Conservation (phyloP, 148 eudicot genomes). For the Oxyria digyna region DNA sequence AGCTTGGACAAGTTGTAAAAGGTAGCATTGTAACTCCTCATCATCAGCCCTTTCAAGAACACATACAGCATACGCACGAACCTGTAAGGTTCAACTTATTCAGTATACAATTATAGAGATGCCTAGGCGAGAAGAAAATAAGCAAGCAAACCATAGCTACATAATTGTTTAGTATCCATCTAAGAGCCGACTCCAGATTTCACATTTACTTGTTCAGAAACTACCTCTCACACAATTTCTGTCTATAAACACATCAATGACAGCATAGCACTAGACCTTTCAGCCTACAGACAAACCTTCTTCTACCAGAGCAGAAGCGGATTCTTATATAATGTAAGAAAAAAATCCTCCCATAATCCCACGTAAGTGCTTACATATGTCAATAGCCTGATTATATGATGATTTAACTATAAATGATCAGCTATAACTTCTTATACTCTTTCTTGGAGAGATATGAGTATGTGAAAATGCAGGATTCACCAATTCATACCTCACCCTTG, state of each 20-base stretch:
- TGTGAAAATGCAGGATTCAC: not conserved
- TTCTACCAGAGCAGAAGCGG: not conserved
- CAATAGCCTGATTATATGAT: not conserved
- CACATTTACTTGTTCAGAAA: not conserved
- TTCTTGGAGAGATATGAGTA: not conserved
- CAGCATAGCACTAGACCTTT: not conserved
- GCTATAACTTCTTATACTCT: not conserved
- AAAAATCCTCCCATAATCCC: not conserved
- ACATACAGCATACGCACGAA: slow-evolving; percentile 94
- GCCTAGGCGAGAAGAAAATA: not conserved
- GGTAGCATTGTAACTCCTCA: slow-evolving; percentile 95
- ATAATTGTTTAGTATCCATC: not conserved
- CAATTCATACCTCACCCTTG: not conserved
- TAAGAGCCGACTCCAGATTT: not conserved
- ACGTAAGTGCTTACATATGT: not conserved
- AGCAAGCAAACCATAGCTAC: not conserved
- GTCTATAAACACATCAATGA: not conserved
- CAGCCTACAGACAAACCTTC: not conserved
- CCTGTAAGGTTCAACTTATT: slow-evolving; percentile 29
- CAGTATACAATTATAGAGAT: not conserved
- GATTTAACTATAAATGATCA: not conserved
- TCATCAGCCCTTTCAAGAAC: slow-evolving; percentile 97
- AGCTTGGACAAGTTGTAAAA: slow-evolving; percentile 97
- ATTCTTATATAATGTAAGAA: not conserved
- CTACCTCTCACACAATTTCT: not conserved